A percentile compares a stretch with the other conserved stretches of the same genome.
These are phyloP conservation scores for Raffaelea ambrosiae DNA, from an alignment of 2,329 filamentous ascomycete species.

Conservation along the genomic window DNA sequence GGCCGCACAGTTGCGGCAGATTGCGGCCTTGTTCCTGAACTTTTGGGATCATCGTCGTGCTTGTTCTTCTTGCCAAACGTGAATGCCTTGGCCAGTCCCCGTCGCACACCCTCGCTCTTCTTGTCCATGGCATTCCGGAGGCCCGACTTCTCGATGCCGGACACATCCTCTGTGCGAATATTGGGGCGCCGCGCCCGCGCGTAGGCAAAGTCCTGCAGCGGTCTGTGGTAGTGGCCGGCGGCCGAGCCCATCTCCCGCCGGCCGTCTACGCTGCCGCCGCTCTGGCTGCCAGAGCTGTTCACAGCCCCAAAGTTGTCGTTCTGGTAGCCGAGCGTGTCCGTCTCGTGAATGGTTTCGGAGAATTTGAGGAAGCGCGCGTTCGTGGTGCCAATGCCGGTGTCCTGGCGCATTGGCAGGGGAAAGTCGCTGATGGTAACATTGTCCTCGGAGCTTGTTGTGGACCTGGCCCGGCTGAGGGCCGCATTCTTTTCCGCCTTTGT, in stretches of 20 bases:
- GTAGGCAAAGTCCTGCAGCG: slow-evolving; percentile 35
- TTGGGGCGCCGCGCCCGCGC: slow-evolving; percentile 32
- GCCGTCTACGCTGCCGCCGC: slow-evolving; percentile 27
- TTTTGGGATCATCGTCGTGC: slow-evolving; percentile 14
- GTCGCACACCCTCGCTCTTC: slow-evolving; percentile 45
- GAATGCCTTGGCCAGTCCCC: slow-evolving; percentile 45
- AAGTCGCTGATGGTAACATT: slow-evolving; percentile 31
- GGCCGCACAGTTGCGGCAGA: slow-evolving; percentile 29
- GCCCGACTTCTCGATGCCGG: slow-evolving; percentile 46
- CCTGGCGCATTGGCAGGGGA: slow-evolving; percentile 25
- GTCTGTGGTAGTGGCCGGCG: slow-evolving; percentile 15
- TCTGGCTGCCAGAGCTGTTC: slow-evolving; percentile 23
- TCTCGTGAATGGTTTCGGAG: slow-evolving; percentile 28
- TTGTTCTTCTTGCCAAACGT: slow-evolving; percentile 40
- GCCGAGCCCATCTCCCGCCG: slow-evolving; percentile 18
- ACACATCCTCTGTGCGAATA: slow-evolving; percentile 40
- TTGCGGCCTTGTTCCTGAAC: slow-evolving; percentile 21
- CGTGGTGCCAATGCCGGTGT: slow-evolving; percentile 32
- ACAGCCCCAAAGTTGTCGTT: slow-evolving; percentile 14
- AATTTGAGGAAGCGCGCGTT: slow-evolving; percentile 38
- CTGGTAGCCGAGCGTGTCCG: slow-evolving; percentile 18
- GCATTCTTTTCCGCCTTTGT: slow-evolving; percentile 23
- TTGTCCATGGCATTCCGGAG: slow-evolving; percentile 44
- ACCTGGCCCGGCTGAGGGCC: slow-evolving; percentile 24
- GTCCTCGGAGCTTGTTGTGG: slow-evolving; percentile 28